Evolutionary conservation across 257 asterid species (phyloP), one percentile per base, ranked within the genome.

Genomic region (Solanum ossicruentum): DNA sequence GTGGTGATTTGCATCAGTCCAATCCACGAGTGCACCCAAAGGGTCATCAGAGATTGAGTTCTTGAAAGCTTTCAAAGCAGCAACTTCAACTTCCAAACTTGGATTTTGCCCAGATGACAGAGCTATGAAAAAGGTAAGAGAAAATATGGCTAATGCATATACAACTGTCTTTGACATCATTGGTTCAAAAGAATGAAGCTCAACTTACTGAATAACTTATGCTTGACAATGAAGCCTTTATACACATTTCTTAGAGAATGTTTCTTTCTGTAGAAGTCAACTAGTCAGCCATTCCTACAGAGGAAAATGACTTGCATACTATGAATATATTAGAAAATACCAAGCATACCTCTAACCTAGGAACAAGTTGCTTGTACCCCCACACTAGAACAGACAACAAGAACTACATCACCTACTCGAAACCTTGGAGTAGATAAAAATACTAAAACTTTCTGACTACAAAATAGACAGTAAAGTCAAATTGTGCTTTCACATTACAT

Each of bases 21-120:
- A 95, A 82, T 88, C 92, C 43, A 77, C 85, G 18, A 95, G 90
- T 55, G 86, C 90, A n/a, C 89, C 86, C 0, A 79, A 41, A 5
- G 98, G 95, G 86, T 95, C 98, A 8, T 20, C 23, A 32, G 84
- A 66, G 82, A 94, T 81, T 9, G 92, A 89, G 78, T 36, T 80
- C 85, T 88, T 94, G 95, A 95, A 92, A 47, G 92, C 91, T 79
- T 87, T 89, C 72, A 95, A 77, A 56, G 98, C 96, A 58, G 92
- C 89, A 28, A 87, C 23, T 86, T 93, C 93, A 17, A 82, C 66
- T 17, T 89, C 75, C 77, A 83, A 67, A 80, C 52, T 82, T 73
- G 71, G 83, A 10, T 1, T 16, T 78, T 52, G 87, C 1, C 83
- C 77, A 79, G 78, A 57, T 21, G 93, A 86, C 45, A 84, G 87